Base-by-base conservation (phyloP, 108 stramenopile genomes). In the Cyclotella baltica region DNA sequence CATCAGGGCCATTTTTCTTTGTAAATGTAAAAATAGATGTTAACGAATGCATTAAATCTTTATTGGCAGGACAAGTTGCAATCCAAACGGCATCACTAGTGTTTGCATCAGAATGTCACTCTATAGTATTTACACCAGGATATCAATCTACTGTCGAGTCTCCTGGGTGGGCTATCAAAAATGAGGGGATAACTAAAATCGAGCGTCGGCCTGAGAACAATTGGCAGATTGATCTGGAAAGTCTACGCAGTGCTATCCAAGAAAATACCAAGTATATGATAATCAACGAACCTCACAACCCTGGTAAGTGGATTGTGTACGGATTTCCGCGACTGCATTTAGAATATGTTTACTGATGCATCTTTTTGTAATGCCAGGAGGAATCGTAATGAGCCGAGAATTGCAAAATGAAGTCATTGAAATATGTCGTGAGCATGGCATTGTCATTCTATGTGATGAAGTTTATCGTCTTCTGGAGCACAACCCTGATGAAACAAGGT, bases 401-500 rank as follows among this genome's bases (percentile, higher is more conserved):
- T 51, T 72, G 15, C 90, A 89, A 53, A 20, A 56, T 28, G 84
- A 85, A 52, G 30, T 93, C 6, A 78, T 93, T 36, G 77, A 80
- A 57, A 57, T 91, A 5, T 82, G 83, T 46, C 64, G 71, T 31
- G 35, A 80, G 25, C 76, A 89, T 50, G 76, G 62, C 6, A 87
- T 90, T 70, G 62, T 76, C 19, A 67, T 91, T 36, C 61, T 93
- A 33, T 88, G 82, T 19, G 93, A 93, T 58, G 93, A 93, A 75
- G 90, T 93, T 10, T 93, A 91, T 67, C 84, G 93, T 3, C 47
- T 93, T 30, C 62, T 93, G 28, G 93, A 93, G 73, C 93, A 93
- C 68, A 81, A 87, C 65, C 48, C 72, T 8, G 64, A 22, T 0
- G 43, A 6, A n/a, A 61, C 59, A 34, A 31, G 59, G 59, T 61